These are phyloP conservation scores for Acanthamoeba polyphaga DNA, from an alignment of 208 protist genomes.

Conservation along the genomic window DNA sequence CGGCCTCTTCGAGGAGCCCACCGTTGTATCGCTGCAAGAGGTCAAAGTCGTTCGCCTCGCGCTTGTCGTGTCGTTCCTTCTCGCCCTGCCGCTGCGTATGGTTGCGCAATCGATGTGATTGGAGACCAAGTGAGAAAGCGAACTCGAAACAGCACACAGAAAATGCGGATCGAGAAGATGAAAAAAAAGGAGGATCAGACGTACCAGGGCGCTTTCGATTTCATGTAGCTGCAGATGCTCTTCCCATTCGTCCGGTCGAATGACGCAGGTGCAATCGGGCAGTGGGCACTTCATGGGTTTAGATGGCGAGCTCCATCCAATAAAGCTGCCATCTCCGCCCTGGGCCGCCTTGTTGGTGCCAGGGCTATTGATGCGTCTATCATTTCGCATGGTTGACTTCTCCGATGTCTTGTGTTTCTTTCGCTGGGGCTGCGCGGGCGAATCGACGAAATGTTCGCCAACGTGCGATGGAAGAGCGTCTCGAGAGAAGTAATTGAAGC, in stretches of 20 bases:
- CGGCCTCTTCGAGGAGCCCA: not conserved
- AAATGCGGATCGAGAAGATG: not conserved
- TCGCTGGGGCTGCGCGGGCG: not conserved
- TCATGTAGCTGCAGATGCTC: constrained; percentile 56
- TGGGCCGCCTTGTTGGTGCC: not conserved
- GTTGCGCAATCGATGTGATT: not conserved
- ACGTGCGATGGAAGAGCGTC: not conserved
- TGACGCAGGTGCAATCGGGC: constrained; percentile 32
- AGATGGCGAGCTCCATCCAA: constrained; percentile 5
- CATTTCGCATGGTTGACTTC: constrained; percentile 38
- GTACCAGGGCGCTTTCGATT: constrained; percentile 46
- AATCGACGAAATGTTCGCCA: constrained; percentile 37
- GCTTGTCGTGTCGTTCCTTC: constrained; percentile 47
- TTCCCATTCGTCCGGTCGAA: constrained; percentile 56
- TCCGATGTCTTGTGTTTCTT: constrained; percentile 45
- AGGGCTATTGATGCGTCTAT: not conserved
- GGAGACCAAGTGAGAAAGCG: not conserved
- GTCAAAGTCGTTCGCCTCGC: constrained; percentile 50
- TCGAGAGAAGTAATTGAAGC: not conserved
- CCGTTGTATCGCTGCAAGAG: constrained; percentile 35
- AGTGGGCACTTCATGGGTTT: constrained; percentile 44
- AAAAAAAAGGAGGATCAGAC: not conserved
- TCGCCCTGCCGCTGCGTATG: constrained; percentile 11
- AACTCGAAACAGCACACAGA: not conserved
- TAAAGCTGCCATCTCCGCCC: not conserved